phyloP scores from a whole-genome alignment of 257 asterid genomes.

The Nicotiana undulata region DNA sequence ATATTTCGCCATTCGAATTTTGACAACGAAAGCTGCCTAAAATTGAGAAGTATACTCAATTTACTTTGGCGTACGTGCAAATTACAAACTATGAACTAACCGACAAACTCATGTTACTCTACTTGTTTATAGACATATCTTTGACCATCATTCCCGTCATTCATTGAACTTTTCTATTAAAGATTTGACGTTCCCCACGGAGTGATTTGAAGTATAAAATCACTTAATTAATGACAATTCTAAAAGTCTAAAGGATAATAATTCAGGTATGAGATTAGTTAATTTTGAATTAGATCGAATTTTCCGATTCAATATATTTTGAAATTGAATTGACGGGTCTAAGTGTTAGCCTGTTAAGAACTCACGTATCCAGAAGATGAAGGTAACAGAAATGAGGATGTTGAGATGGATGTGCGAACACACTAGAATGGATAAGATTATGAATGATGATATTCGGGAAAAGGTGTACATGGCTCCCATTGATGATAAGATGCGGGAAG shows the following conservation, averaged over 20 bases:
- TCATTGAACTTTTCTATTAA: background rate
- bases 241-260: background rate
- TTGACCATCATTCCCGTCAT: background rate
- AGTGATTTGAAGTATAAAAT: background rate
- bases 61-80: background rate
- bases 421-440: no score
- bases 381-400: no score
- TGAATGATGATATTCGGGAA: no score
- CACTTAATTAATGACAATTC: background rate
- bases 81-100: background rate
- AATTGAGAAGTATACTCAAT: background rate
- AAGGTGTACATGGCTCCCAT: no score
- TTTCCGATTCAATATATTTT: no score
- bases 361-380: no score
- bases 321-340: no score
- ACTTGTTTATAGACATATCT: background rate
- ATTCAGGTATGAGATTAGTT: no score
- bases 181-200: background rate
- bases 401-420: no score
- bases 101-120: conserved; percentile 1
- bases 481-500: no score
- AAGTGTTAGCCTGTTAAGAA: no score
- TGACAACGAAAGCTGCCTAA: background rate
- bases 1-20: background rate
- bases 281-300: no score